These are phyloP conservation scores for Chenopodium suecicum DNA, from an alignment of 148 eudicot species.

Conservation along the genomic window DNA sequence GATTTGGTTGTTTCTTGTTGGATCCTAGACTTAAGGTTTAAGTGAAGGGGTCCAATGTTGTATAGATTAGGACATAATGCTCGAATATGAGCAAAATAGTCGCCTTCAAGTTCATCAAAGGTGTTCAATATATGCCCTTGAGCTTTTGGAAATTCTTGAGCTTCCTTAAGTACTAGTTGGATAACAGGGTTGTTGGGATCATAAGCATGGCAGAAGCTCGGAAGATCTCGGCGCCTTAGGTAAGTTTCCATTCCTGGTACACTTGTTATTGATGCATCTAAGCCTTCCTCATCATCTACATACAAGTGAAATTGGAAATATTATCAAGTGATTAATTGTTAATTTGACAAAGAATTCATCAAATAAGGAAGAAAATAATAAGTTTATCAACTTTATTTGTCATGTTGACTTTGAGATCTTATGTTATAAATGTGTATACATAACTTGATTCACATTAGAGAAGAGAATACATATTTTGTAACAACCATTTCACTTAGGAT, in stretches of 20 bases:
- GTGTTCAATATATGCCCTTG: conserved; percentile 41
- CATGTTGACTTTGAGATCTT: no score
- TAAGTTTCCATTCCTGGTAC: conserved; percentile 33
- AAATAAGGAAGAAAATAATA: no score
- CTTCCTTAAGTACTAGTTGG: conserved; percentile 18
- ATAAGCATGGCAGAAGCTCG: conserved; percentile 30
- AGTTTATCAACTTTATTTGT: no score
- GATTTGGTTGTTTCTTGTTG: background rate
- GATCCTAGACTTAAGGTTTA: conserved; percentile 16
- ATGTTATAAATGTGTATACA: no score
- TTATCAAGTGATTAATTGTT: no score
- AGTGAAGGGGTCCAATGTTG: conserved; percentile 37
- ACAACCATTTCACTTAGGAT: no score
- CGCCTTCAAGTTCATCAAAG: conserved; percentile 34
- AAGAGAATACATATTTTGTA: no score
- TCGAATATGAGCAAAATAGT: conserved; percentile 22
- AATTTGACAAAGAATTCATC: no score
- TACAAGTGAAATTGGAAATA: background rate
- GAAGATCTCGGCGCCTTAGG: conserved; percentile 39
- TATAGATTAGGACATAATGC: conserved; percentile 29
- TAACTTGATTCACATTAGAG: no score
- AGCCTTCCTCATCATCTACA: conserved; percentile 22
- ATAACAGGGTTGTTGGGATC: conserved; percentile 7
- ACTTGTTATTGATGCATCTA: conserved; percentile 28
- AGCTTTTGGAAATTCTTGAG: conserved; percentile 21